These are phyloP conservation scores for Fusarium coicis DNA, from an alignment of 2,329 filamentous ascomycete genomes.

Conservation along the genomic window DNA sequence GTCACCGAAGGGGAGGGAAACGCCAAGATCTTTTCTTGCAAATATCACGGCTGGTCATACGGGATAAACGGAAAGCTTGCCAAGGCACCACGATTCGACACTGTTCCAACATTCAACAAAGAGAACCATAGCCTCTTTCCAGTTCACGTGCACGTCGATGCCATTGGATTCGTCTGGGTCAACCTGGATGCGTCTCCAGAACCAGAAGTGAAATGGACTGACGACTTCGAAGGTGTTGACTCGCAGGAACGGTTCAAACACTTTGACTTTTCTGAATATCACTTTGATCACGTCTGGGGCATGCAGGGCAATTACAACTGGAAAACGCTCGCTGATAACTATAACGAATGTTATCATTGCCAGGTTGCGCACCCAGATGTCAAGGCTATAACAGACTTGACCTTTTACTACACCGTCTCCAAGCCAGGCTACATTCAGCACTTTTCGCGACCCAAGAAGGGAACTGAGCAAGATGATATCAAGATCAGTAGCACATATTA, in stretches of 20 bases:
- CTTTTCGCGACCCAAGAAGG: neutral
- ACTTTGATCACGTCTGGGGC: conserved; percentile 66
- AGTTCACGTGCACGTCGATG: conserved; percentile 63
- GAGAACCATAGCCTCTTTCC: conserved; percentile 63
- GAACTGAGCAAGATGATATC: conserved; percentile 5
- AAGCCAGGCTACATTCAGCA: conserved; percentile 33
- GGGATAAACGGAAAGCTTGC: conserved; percentile 65
- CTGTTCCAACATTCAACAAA: conserved; percentile 65
- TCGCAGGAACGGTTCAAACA: conserved; percentile 56
- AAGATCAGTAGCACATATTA: conserved; percentile 21
- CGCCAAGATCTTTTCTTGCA: conserved; percentile 65
- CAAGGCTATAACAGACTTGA: neutral
- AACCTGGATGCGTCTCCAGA: conserved; percentile 59
- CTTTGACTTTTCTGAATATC: conserved; percentile 62
- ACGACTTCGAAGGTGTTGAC: conserved; percentile 61
- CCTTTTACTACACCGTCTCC: conserved; percentile 1
- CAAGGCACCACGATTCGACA: conserved; percentile 70
- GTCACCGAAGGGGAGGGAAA: conserved; percentile 61
- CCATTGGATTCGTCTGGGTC: conserved; percentile 66
- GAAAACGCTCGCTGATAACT: conserved; percentile 70
- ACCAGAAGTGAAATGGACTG: conserved; percentile 56
- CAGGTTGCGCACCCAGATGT: conserved; percentile 30
- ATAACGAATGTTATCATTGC: conserved; percentile 60
- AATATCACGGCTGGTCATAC: conserved; percentile 73
- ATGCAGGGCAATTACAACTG: conserved; percentile 67